Evolutionary conservation across 495 filamentous ascomycete genomes (phyloP).

Genomic region (Penicillium atrosanguineum): DNA sequence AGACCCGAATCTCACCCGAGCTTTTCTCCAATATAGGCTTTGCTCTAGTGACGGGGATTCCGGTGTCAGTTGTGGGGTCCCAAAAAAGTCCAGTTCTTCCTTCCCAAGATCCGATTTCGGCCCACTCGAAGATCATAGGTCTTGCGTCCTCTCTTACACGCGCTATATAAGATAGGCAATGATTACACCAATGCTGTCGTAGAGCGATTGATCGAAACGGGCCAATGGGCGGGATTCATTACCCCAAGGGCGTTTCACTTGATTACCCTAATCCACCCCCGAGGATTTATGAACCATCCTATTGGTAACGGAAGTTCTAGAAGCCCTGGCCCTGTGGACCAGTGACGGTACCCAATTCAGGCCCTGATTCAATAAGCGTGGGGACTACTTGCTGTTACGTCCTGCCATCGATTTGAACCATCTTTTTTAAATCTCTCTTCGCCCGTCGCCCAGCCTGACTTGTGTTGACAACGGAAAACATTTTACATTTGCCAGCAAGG

Average conservation of each 20-base stretch:
- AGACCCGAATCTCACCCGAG: conserved; percentile 14
- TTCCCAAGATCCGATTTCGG: conserved; percentile 5
- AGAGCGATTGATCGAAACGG: conserved; percentile 4
- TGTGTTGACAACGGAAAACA: conserved; percentile 9
- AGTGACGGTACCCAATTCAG: conserved; percentile 8
- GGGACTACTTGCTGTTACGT: conserved; percentile 16
- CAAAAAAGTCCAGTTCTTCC: conserved; percentile 4
- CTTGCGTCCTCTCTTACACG: conserved; percentile 7
- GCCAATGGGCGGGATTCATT: conserved; percentile 3
- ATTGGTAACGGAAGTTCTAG: conserved; percentile 18
- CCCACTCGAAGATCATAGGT: conserved; percentile 24
- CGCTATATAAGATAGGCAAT: conserved; percentile 19
- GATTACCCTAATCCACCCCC: conserved; percentile 4
- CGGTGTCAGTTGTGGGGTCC: conserved; percentile 23
- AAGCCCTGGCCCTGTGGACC: conserved; percentile 13
- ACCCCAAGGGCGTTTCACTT: conserved; percentile 16
- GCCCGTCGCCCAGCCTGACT: conserved; percentile 16
- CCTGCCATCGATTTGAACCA: conserved; percentile 13
- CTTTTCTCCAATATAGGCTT: conserved; percentile 14
- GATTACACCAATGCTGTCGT: conserved; percentile 7
- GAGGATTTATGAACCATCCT: conserved; percentile 3
- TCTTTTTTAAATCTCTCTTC: conserved; percentile 10
- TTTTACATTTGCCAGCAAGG: conserved; percentile 9
- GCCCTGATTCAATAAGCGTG: conserved; percentile 14
- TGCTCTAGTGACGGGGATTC: conserved; percentile 12